Conservation (phyloP, 2,329 filamentous ascomycete genomes). For the Catunica adiposa region DNA sequence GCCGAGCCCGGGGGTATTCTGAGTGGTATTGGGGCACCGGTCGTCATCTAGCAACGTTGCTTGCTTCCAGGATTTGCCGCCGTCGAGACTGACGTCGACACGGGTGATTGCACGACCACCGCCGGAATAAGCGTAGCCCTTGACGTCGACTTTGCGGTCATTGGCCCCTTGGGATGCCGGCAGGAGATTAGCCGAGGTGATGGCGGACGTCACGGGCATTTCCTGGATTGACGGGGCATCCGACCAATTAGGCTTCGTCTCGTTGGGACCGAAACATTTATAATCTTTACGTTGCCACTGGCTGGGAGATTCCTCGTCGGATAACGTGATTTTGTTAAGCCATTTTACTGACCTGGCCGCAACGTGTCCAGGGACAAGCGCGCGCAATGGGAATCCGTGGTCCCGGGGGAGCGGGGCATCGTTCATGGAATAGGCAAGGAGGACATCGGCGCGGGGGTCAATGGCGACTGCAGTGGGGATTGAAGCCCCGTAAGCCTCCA, state of each 20-base stretch:
- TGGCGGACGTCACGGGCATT: conserved; percentile 50
- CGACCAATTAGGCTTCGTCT: conserved; percentile 42
- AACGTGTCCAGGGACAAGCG: conserved; percentile 47
- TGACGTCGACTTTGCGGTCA: conserved; percentile 24
- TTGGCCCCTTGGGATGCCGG: conserved; percentile 11
- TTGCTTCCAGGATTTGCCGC: conserved; percentile 47
- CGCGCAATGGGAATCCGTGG: conserved; percentile 48
- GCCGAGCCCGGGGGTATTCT: conserved; percentile 23
- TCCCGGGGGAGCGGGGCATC: conserved; percentile 43
- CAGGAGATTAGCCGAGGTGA: conserved; percentile 29
- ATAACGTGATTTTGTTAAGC: conserved; percentile 46
- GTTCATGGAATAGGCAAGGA: conserved; percentile 54
- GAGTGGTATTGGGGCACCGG: conserved; percentile 21
- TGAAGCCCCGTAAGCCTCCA: conserved; percentile 44
- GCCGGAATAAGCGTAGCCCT: conserved; percentile 52
- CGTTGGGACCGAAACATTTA: conserved; percentile 51
- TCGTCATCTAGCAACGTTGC: conserved; percentile 39
- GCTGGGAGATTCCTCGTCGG: conserved; percentile 47
- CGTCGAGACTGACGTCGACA: conserved; percentile 51
- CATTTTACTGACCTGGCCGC: conserved; percentile 54
- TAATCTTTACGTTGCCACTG: conserved; percentile 54
- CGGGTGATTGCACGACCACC: conserved; percentile 48
- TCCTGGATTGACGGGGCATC: conserved; percentile 48
- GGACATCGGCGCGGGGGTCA: conserved; percentile 44
- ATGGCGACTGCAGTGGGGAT: conserved; percentile 43